Conservation (phyloP, 2,329 filamentous ascomycete genomes). For the Penicillium thymicola region DNA sequence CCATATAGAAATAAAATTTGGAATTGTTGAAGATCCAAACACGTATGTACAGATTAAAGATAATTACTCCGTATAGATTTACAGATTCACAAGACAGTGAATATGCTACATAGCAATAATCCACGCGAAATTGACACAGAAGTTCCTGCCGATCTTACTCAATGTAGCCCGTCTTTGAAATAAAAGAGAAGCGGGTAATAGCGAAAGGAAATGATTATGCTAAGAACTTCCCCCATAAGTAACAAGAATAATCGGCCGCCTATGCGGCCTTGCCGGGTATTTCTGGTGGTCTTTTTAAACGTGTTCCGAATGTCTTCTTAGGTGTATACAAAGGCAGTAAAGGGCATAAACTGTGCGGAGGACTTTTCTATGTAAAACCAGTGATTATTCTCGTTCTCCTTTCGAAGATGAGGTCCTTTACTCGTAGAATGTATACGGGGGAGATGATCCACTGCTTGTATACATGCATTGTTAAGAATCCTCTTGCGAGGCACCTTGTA, state of each 20-base stretch:
- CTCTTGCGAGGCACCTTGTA: too few species aligned
- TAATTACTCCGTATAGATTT: too few species aligned
- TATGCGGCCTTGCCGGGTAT: too few species aligned
- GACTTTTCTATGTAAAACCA: too few species aligned
- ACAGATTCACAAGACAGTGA: neutral
- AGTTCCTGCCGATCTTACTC: neutral
- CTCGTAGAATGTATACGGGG: neutral
- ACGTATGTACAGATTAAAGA: neutral
- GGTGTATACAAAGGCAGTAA: too few species aligned
- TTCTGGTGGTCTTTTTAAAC: too few species aligned
- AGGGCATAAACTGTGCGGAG: too few species aligned
- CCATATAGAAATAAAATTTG: too few species aligned
- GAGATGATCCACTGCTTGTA: too few species aligned
- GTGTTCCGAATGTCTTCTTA: too few species aligned
- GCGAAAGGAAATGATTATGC: neutral
- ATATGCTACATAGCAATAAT: neutral
- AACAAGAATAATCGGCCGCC: too few species aligned
- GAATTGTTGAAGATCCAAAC: neutral
- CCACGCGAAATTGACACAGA: neutral
- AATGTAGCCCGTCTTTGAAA: neutral
- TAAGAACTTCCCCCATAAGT: neutral
- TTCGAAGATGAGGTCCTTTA: neutral
- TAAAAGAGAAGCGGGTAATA: neutral
- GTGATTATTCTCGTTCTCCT: neutral
- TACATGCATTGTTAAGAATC: too few species aligned